Conservation (phyloP, 805 yeast species). For the Starmerella riodocensis region DNA sequence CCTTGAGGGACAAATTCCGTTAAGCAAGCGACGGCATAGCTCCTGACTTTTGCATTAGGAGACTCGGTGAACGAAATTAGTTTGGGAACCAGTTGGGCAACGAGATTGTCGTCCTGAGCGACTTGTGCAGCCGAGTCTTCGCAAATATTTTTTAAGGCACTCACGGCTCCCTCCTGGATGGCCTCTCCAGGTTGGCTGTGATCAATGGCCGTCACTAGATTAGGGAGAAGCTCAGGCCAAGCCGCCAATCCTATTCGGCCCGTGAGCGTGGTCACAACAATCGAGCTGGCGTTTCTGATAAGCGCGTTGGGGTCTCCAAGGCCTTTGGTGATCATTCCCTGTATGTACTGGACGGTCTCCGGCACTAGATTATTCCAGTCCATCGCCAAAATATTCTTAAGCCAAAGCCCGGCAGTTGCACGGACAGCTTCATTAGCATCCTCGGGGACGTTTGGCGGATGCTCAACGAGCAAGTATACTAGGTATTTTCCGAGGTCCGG, state of each 20-base stretch:
- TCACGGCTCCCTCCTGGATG: constrained; percentile 61
- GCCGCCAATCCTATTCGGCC: constrained; percentile 49
- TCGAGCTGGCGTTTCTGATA: constrained; percentile 80
- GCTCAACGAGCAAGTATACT: constrained; percentile 49
- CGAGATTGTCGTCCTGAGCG: constrained; percentile 51
- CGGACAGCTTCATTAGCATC: constrained; percentile 35
- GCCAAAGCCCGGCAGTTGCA: constrained; percentile 76
- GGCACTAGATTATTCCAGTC: constrained; percentile 26
- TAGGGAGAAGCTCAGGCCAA: constrained; percentile 69
- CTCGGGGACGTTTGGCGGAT: constrained; percentile 34
- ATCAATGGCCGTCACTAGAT: constrained; percentile 47
- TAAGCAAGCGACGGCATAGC: constrained; percentile 55
- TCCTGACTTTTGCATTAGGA: constrained; percentile 34
- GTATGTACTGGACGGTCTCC: constrained; percentile 35
- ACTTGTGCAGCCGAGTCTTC: constrained; percentile 66
- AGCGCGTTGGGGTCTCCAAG: constrained; percentile 42
- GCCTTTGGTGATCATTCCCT: constrained; percentile 34
- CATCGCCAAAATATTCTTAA: constrained; percentile 58
- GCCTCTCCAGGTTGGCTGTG: constrained; percentile 28
- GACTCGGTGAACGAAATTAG: constrained; percentile 41
- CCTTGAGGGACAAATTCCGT: constrained; percentile 62
- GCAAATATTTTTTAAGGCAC: constrained; percentile 75
- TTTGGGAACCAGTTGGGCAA: constrained; percentile 42
- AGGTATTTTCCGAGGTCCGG: constrained; percentile 76
- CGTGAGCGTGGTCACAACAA: constrained; percentile 72